Conservation (phyloP, 2,329 filamentous ascomycete species). For the Ceratocystis colombiana region DNA sequence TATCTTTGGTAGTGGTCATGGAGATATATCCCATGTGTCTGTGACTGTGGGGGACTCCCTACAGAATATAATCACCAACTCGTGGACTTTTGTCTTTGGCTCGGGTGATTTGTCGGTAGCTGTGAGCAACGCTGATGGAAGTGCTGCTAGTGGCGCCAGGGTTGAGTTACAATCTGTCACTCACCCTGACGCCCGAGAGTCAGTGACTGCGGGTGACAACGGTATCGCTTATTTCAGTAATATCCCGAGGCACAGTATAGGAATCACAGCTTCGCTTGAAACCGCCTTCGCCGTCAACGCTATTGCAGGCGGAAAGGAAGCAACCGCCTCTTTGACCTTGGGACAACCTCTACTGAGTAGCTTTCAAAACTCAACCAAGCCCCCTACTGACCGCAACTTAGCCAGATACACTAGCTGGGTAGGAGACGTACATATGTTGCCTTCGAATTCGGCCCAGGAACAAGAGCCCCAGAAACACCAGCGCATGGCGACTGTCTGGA, state of each 20-base stretch:
- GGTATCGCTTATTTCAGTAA: slow-evolving; percentile 19
- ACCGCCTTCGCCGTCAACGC: slow-evolving; percentile 16
- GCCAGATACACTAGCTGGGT: slow-evolving; percentile 4
- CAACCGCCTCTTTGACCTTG: neutral
- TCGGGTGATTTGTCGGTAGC: slow-evolving; percentile 7
- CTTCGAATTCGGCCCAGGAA: neutral
- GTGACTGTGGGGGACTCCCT: slow-evolving; percentile 17
- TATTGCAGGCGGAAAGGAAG: slow-evolving; percentile 18
- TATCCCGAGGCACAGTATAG: slow-evolving; percentile 20
- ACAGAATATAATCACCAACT: slow-evolving; percentile 18
- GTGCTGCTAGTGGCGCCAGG: slow-evolving; percentile 7
- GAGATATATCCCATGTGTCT: slow-evolving; percentile 19
- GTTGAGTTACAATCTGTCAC: slow-evolving; percentile 13
- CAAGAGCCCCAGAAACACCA: neutral
- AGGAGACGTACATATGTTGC: neutral
- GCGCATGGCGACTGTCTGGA: slow-evolving; percentile 13
- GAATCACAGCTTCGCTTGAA: slow-evolving; percentile 18
- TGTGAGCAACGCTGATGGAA: slow-evolving; percentile 18
- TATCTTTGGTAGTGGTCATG: slow-evolving; percentile 11
- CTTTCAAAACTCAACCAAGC: neutral
- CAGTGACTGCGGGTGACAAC: neutral
- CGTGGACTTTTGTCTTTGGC: slow-evolving; percentile 21
- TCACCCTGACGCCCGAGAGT: slow-evolving; percentile 18
- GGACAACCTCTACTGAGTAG: neutral
- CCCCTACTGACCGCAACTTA: neutral